Percentiles rank a stretch among this genome's conserved stretches.
Conservation (phyloP, 306 rosid genomes). For the Cucumis melo region DNA sequence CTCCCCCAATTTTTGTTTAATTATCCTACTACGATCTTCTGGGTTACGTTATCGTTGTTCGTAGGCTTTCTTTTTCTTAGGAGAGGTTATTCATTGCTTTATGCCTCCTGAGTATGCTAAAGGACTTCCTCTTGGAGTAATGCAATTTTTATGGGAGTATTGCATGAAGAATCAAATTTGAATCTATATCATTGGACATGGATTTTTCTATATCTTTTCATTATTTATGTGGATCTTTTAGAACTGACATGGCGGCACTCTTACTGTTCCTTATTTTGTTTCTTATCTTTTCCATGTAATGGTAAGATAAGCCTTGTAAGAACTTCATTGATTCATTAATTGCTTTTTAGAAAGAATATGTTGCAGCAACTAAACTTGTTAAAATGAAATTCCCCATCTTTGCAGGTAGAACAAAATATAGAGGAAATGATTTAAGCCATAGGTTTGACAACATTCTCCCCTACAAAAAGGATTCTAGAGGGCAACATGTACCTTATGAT, state of each 20-base stretch:
- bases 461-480: constrained; percentile 50
- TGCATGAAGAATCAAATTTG: constrained; percentile 25
- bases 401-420: constrained; percentile 60
- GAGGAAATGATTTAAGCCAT: constrained; percentile 65
- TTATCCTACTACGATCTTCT: background rate
- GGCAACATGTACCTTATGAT: constrained; percentile 42
- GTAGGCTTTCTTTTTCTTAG: constrained; percentile 21
- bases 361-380: constrained; percentile 8
- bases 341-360: constrained; percentile 5
- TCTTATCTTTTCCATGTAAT: constrained; percentile 53
- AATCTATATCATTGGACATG: constrained; percentile 22
- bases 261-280: constrained; percentile 58
- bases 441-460: constrained; percentile 58
- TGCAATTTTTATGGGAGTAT: constrained; percentile 23
- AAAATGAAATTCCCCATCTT: constrained; percentile 15
- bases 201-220: constrained; percentile 37
- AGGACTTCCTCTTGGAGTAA: constrained; percentile 20
- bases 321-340: background rate
- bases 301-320: constrained; percentile 56
- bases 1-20: constrained; percentile 1
- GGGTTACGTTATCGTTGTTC: constrained; percentile 18
- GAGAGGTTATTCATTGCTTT: constrained; percentile 19
- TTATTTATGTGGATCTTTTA: constrained; percentile 36
- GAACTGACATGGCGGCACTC: constrained; percentile 51
- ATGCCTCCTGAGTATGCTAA: constrained; percentile 24